These are phyloP conservation scores for Zarea fungicola DNA, from an alignment of 2,329 filamentous ascomycete genomes.

Conservation along the genomic window DNA sequence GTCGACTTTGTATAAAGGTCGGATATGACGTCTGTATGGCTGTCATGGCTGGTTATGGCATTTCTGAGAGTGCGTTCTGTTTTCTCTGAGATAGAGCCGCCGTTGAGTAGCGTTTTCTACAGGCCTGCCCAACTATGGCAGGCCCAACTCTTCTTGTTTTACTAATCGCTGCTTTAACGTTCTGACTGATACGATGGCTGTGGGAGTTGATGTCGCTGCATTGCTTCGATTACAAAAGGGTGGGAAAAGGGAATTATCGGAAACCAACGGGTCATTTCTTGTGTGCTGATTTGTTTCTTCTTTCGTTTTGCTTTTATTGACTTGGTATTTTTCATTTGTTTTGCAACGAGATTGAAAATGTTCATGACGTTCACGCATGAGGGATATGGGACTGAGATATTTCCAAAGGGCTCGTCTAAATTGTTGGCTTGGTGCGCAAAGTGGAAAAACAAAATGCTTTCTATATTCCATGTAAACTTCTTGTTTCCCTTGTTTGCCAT, in stretches of 20 bases:
- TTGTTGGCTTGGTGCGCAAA: slow-evolving; percentile 1
- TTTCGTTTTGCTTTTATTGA: slow-evolving; percentile 12
- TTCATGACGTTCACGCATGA: slow-evolving; percentile 1
- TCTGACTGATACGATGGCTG: slow-evolving; percentile 5
- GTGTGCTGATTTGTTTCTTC: slow-evolving; percentile 1
- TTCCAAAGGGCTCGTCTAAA: neutral
- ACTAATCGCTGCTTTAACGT: neutral
- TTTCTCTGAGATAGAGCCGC: no score
- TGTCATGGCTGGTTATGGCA: neutral
- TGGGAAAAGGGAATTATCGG: neutral
- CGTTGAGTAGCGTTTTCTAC: no score
- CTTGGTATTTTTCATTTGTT: slow-evolving; percentile 10
- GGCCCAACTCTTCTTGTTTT: slow-evolving; percentile 3
- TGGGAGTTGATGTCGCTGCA: slow-evolving; percentile 9
- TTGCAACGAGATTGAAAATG: slow-evolving; percentile 7
- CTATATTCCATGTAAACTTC: slow-evolving; percentile 38
- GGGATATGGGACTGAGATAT: neutral
- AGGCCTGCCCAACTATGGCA: no score
- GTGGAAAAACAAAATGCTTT: neutral
- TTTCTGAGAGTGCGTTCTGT: neutral
- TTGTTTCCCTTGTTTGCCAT: slow-evolving; percentile 10
- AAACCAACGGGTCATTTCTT: neutral
- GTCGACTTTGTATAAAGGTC: neutral
- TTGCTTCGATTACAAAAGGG: slow-evolving; percentile 7
- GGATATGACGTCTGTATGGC: neutral